Percentiles rank a stretch among this genome's conserved stretches.
Conservation (phyloP, 352 stramenopile species). For the Pythium oligandrum region DNA sequence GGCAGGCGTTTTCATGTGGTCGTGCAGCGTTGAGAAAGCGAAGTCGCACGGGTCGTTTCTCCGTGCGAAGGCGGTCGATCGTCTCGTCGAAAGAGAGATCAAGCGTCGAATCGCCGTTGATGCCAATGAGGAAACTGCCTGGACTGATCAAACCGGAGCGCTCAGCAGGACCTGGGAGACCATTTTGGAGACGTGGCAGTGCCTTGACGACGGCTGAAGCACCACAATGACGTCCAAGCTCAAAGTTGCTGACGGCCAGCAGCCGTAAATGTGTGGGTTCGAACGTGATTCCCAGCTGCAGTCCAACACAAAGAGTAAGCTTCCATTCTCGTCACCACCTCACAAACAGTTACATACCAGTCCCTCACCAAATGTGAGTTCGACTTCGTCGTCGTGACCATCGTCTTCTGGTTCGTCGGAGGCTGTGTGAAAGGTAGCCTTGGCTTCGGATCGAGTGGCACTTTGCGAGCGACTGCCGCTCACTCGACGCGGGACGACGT, state of each 20-base stretch:
- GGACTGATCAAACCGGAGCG: conserved; percentile 39
- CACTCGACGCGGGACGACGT: conserved; percentile 30
- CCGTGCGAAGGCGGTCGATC: conserved; percentile 43
- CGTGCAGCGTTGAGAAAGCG: conserved; percentile 52
- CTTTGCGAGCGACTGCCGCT: too few relatives aligned
- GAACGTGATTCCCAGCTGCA: conserved; percentile 72
- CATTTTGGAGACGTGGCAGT: conserved; percentile 48
- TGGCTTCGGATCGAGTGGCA: too few relatives aligned
- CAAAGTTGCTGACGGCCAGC: conserved; percentile 47
- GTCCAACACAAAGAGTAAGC: not conserved
- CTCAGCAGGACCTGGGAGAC: conserved; percentile 55
- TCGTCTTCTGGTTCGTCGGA: not conserved
- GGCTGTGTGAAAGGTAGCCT: too few relatives aligned
- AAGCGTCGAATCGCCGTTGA: conserved; percentile 64
- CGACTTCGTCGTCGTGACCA: conserved; percentile 32
- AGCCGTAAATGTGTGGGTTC: conserved; percentile 69
- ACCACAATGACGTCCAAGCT: conserved; percentile 27
- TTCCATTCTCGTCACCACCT: not conserved
- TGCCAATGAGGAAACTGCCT: conserved; percentile 61
- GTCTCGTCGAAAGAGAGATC: conserved; percentile 62
- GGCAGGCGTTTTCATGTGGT: conserved; percentile 47
- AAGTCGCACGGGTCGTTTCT: conserved; percentile 47
- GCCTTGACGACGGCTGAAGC: conserved; percentile 70
- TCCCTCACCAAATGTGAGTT: conserved; percentile 63
- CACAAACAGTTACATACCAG: conserved; percentile 32